Evolutionary conservation across 164 flowering plant genomes (phyloP), one percentile per base, ranked within the genome.

Genomic region (Stephania yunnanensis): DNA sequence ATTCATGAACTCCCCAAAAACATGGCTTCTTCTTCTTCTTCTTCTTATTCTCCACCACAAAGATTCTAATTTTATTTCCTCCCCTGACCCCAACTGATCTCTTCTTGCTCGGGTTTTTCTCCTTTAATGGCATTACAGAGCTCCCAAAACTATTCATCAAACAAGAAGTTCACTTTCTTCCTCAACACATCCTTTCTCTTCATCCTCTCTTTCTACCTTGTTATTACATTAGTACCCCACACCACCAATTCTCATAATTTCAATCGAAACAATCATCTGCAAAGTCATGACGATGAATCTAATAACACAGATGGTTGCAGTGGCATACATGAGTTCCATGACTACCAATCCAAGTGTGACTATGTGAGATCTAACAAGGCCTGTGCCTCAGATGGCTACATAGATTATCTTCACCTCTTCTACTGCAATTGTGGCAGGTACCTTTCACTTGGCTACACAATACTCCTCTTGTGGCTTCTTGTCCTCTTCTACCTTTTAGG

Each of bases 401-500:
- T 90, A 65, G 78, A 86, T 79, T 89, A 89, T 71, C 90, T 91
- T 17, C 75, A 75, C 17, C 78, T 88, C 71, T 91, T 87, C 63
- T 91, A 89, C 77, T 91, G 95, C 83, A 79, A 42, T 29, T 85
- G 80, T 50, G 87, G 87, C 12, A 42, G 63, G 31, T 74, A 36
- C n/a, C 85, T 88, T 6, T 17, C 77, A 0, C 63, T 88, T 13
- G 93, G 95, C 4, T 80, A 83, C 72, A 45, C 71, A 4, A 22
- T 82, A 0, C 80, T 89, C 17, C 9, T 80, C 1, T 29, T 86
- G 0, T 91, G 95, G 93, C 89, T 91, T 19, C n/a, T 78, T 19
- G 46, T 88, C 55, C 44, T 91, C 68, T 89, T 91, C 82, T 91
- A 91, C 73, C 46, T 89, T 8, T 48, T 88, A 53, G 93, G 89